Base-by-base conservation (phyloP, 306 rosid genomes). In the Ormosia emarginata region DNA sequence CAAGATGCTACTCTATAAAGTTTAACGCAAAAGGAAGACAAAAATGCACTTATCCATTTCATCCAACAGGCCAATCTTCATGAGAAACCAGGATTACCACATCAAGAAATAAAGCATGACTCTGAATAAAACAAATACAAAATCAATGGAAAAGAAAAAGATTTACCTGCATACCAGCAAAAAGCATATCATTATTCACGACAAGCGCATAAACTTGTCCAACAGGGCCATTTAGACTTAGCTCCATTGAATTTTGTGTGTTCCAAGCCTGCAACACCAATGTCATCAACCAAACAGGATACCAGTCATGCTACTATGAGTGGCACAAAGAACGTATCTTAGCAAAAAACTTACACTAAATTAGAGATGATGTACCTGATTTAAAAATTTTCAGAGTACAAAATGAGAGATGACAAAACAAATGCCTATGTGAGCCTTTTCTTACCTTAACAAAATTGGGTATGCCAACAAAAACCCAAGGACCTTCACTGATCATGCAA, bases 111-210 rank as follows among this genome's bases (percentile, higher is more conserved):
- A 80, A 75, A 82, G 49, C 55, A 69, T 37, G 53, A 47, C 33
- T 79, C 11, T 46, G 46, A 65, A 78, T 41, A 39, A 40, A 77
- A 81, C 44, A 71, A 57, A 78, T 15, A 29, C 9, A 24, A 46
- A 66, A 67, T n/a, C 44, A 69, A 65, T n/a, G 59, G 67, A 49
- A 47, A 30, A 57, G 72, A 12, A 67, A 71, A 44, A 18, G 63
- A 79, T 67, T 86, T 90, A 95, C 99, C 99, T 95, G 99, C 4
- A 91, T 93, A 74, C 98, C 99, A 78, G 98, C 98, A 90, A 95
- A 93, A 78, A 95, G 98, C 89, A 93, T 82, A 79, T 86, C 97
- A 83, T 88, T 92, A 50, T 86, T 94, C 88, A 92, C 97, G 36
- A 87, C 98, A 77, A 95, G 84, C 5, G 99, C 80, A 90, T 92